These are phyloP conservation scores for Novymonas esmeraldas DNA, from an alignment of 208 protist genomes.

Conservation along the genomic window DNA sequence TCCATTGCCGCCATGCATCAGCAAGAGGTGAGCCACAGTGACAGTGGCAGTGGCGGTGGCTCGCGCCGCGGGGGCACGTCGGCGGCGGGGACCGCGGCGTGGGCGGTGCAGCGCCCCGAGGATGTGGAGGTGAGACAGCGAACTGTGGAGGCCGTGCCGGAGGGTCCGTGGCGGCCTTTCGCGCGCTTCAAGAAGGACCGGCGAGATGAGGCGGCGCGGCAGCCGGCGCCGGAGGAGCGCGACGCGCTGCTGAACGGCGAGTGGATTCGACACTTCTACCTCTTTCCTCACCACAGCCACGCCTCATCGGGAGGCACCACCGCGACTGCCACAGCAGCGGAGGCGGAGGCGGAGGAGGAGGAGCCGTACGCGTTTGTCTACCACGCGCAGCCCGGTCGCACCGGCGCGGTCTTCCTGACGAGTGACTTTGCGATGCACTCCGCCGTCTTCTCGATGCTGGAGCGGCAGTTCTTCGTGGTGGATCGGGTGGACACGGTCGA, in stretches of 20 bases:
- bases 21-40: conserved; percentile 10
- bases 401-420: conserved; percentile 80
- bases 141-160: conserved; percentile 46
- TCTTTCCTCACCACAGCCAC: conserved; percentile 47
- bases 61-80: neutral
- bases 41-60: too few relatives aligned
- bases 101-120: conserved; percentile 13
- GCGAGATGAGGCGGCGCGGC: conserved; percentile 25
- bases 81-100: neutral
- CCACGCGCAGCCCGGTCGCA: conserved; percentile 84
- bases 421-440: conserved; percentile 82
- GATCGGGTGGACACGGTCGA: conserved; percentile 61
- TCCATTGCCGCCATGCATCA: conserved; percentile 49
- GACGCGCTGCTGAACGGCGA: conserved; percentile 70
- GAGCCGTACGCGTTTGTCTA: conserved; percentile 80
- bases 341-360: conserved; percentile 26
- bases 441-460: conserved; percentile 76
- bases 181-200: conserved; percentile 55
- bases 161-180: conserved; percentile 80
- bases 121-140: conserved; percentile 26
- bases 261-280: conserved; percentile 88
- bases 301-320: too few relatives aligned
- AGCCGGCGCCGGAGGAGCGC: conserved; percentile 84
- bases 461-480: conserved; percentile 84
- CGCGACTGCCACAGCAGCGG: neutral